Evolutionary conservation across 345 rosid genomes (phyloP).

Genomic region (Eucalyptus sideroxylon): DNA sequence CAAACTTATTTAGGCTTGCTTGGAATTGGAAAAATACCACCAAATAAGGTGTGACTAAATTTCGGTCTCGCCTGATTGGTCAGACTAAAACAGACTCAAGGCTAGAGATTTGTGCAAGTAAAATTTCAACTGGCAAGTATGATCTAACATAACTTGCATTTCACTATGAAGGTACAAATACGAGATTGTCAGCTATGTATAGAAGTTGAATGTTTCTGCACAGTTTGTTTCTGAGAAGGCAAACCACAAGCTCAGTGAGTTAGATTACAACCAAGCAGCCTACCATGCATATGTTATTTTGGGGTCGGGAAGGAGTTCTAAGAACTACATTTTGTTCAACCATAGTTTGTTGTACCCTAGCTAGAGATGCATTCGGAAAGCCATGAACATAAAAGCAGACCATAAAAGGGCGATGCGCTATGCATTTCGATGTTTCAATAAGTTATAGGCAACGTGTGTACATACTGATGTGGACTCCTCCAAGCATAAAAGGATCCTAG

Average conservation of each 20-base stretch:
- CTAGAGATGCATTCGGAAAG: background rate
- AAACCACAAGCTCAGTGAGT: background rate
- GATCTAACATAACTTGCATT: background rate
- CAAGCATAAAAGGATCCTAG: background rate
- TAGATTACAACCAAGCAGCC: background rate
- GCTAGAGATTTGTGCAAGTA: background rate
- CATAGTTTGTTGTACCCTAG: background rate
- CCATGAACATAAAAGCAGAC: background rate
- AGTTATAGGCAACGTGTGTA: background rate
- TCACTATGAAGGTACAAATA: background rate
- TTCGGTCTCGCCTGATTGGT: background rate
- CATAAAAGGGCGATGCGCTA: background rate
- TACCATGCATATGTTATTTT: background rate
- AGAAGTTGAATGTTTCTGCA: background rate
- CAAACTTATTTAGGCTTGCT: background rate
- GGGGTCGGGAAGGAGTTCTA: background rate
- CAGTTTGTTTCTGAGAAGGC: background rate
- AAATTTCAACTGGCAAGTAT: background rate
- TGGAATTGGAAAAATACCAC: background rate
- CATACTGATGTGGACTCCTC: background rate
- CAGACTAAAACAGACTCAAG: background rate
- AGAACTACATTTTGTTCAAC: background rate
- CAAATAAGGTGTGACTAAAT: background rate
- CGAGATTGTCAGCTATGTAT: background rate
- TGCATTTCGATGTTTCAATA: background rate